Percentiles rank a stretch among this genome's conserved stretches.
Evolutionary conservation across 495 filamentous ascomycete genomes (phyloP).

Genomic region (Penicillium simplicissimum): DNA sequence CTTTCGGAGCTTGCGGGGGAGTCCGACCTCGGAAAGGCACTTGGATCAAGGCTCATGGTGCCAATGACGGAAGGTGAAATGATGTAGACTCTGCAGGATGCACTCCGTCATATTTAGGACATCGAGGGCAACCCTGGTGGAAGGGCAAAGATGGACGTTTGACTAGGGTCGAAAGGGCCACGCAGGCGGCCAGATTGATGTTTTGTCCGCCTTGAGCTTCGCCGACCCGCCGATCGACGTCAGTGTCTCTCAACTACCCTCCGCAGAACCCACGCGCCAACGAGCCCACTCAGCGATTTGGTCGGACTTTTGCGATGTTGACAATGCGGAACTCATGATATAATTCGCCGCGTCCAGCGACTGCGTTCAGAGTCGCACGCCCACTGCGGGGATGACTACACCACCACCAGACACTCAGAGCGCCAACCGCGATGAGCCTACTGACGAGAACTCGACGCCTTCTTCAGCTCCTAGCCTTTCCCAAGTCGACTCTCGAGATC

Average conservation of each 20-base stretch:
- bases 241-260: slow-evolving; percentile 15
- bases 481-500: slow-evolving; percentile 14
- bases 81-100: slow-evolving; percentile 22
- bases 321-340: slow-evolving; percentile 21
- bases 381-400: slow-evolving; percentile 30
- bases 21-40: slow-evolving; percentile 62
- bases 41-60: slow-evolving; percentile 72
- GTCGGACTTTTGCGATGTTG: not conserved
- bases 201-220: slow-evolving; percentile 32
- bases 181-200: slow-evolving; percentile 34
- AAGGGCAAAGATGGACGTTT: slow-evolving; percentile 15
- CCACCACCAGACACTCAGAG: slow-evolving; percentile 13
- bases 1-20: slow-evolving; percentile 78
- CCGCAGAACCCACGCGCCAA: not conserved
- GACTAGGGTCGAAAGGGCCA: slow-evolving; percentile 27
- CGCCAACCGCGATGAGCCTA: slow-evolving; percentile 17
- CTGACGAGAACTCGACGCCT: slow-evolving; percentile 10
- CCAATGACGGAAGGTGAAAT: slow-evolving; percentile 33
- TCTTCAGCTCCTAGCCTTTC: slow-evolving; percentile 6
- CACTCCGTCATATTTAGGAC: slow-evolving; percentile 44
- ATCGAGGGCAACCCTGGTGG: slow-evolving; percentile 23
- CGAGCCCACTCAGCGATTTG: not conserved
- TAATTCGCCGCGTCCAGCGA: slow-evolving; percentile 27
- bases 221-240: slow-evolving; percentile 25
- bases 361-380: slow-evolving; percentile 26